Conservation (phyloP, 2,329 filamentous ascomycete species). For the Reticulascus tulasneorum region DNA sequence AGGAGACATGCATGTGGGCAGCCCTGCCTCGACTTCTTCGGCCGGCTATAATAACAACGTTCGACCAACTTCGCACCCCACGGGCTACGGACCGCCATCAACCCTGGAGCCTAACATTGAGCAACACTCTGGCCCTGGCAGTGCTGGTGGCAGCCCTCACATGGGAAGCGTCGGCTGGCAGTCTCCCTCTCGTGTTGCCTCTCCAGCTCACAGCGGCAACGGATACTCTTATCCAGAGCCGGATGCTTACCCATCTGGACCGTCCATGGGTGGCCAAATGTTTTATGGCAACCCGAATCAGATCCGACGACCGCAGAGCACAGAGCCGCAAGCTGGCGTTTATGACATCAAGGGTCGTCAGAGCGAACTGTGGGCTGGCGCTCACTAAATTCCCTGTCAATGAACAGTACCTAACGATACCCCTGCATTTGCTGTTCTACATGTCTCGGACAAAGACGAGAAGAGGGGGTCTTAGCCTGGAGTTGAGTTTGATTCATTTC, state of each 20-base stretch:
- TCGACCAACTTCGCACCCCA: constrained; percentile 81
- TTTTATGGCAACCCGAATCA: constrained; percentile 65
- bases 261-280: constrained; percentile 58
- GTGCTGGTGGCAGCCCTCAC: constrained; percentile 80
- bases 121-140: constrained; percentile 62
- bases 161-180: constrained; percentile 81
- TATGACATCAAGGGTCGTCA: constrained; percentile 60
- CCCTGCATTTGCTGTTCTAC: too few relatives aligned
- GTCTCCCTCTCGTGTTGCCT: constrained; percentile 71
- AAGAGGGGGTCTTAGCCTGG: too few relatives aligned
- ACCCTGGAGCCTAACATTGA: constrained; percentile 84
- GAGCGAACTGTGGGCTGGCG: constrained; percentile 49
- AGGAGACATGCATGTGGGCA: constrained; percentile 66
- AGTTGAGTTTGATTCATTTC: too few relatives aligned
- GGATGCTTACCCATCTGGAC: constrained; percentile 62
- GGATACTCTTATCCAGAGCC: constrained; percentile 80
- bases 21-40: constrained; percentile 65
- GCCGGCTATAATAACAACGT: constrained; percentile 53
- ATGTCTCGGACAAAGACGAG: too few relatives aligned
- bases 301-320: constrained; percentile 70
- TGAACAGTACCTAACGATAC: too few relatives aligned
- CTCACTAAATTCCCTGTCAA: constrained; percentile 43
- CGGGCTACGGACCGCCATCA: constrained; percentile 74
- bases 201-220: constrained; percentile 61
- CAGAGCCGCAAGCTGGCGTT: constrained; percentile 57